Evolutionary conservation across 306 rosid genomes (phyloP), one percentile per base, ranked within the genome.

Genomic region (Macrotyloma uniflorum): DNA sequence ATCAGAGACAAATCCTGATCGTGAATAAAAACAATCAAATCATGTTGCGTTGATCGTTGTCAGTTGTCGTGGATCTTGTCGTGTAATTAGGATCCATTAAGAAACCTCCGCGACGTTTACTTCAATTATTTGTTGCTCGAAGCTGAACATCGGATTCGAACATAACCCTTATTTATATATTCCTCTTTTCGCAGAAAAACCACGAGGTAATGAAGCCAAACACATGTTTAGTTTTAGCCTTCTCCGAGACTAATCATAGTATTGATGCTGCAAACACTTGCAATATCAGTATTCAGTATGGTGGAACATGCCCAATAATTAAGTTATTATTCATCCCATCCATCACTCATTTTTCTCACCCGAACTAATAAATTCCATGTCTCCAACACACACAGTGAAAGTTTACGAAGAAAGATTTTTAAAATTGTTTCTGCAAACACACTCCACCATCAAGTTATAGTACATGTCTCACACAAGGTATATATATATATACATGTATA

Each of bases 91-190:
- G 57, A 72, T 30, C 58, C 42, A 80, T 10, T 54, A 35, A 55
- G 66, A 77, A 66, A 35, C 80, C 65, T 68, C 80, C 58, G 42
- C 74, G 47, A 85, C 32, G 53, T 75, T 64, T 66, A 66, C 74
- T 76, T 47, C 32, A 42, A 43, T 75, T 58, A 74, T 43, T 75
- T 42, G 18, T 62, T 69, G 5, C 47, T 4, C 69, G 63, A 28
- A 76, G 12, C 24, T 45, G 3, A 77, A 74, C 88, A 81, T 81
- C 1, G 83, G 83, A 85, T 77, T 81, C 88, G 7, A 67, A 3
- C 53, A 59, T 53, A 59, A 13, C 16, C 13, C 65, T 3, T 51
- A 72, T 72, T 76, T 65, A 51, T 43, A 16, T 51, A 69, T 79
- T 68, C 71, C 46, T 72, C 8, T 81, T 30, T 32, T n/a, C 10